Evolutionary conservation across 139 green algal genomes (phyloP).

Genomic region (Micractinium conductrix): DNA sequence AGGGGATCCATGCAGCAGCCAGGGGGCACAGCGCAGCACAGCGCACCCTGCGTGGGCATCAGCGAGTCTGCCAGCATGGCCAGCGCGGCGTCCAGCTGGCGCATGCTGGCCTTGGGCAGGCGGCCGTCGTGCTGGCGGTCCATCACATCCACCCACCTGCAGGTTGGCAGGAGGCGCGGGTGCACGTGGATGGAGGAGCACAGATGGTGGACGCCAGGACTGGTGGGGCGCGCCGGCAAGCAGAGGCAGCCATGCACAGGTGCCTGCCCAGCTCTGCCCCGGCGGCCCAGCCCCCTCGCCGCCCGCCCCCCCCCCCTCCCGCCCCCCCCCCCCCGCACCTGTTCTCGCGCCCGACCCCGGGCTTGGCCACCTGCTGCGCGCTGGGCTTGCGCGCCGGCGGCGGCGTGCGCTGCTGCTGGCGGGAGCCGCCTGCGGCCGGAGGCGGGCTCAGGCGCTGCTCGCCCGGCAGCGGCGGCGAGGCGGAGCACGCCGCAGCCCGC

Average conservation of each 20-base stretch:
- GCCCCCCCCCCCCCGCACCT: not conserved
- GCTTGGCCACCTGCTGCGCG: slow-evolving; percentile 3
- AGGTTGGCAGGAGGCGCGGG: not conserved
- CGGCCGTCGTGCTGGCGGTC: slow-evolving; percentile 41
- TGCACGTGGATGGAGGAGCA: not conserved
- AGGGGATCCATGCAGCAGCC: not conserved
- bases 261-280: too few relatives aligned
- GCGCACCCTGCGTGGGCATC: slow-evolving; percentile 37
- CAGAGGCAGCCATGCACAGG: too few relatives aligned
- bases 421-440: not conserved
- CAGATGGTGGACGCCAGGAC: not conserved
- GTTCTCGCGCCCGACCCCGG: slow-evolving; percentile 1
- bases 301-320: too few relatives aligned
- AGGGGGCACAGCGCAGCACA: too few relatives aligned
- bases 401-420: not conserved
- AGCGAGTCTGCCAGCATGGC: slow-evolving; percentile 52
- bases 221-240: too few relatives aligned
- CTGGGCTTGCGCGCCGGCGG: not conserved
- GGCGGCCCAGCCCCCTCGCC: too few relatives aligned
- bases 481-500: not conserved
- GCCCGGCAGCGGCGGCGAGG: not conserved
- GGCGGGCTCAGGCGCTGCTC: not conserved
- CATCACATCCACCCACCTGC: slow-evolving; percentile 41
- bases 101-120: slow-evolving; percentile 44
- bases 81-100: slow-evolving; percentile 53